Conservation (phyloP, 202 grass and related monocot species). For the Bolboschoenoplectus hybrid region DNA sequence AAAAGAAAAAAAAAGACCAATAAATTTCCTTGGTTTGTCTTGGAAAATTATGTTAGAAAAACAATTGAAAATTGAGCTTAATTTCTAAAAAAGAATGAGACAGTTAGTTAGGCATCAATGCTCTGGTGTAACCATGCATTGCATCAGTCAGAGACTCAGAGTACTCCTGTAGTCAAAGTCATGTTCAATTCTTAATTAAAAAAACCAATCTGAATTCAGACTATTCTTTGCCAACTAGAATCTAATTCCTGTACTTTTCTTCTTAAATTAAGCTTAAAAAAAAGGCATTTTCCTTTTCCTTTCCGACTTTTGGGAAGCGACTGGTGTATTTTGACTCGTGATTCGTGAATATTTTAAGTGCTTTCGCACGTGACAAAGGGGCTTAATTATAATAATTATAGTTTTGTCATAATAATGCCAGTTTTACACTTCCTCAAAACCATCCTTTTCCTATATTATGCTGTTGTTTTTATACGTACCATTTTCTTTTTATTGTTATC, state of each 20-base stretch:
- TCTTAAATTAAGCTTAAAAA: slow-evolving; percentile 1
- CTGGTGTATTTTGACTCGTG: not conserved
- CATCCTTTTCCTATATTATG: too few relatives aligned
- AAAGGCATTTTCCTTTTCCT: not conserved
- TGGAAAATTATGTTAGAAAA: not conserved
- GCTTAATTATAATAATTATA: not conserved
- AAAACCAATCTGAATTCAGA: not conserved
- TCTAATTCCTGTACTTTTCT: not conserved
- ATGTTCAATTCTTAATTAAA: not conserved
- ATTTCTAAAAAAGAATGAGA: not conserved
- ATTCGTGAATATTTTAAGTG: not conserved
- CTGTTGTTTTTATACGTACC: too few relatives aligned
- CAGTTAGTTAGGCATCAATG: not conserved
- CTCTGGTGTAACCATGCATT: not conserved
- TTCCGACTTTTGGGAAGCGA: not conserved
- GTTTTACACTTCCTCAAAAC: not conserved
- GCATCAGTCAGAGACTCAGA: not conserved
- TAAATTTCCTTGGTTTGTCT: not conserved
- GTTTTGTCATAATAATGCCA: not conserved
- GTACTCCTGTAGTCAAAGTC: not conserved
- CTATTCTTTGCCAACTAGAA: not conserved
- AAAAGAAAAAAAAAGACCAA: not conserved
- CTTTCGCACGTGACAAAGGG: not conserved
- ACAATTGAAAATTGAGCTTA: not conserved
- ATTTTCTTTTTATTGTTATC: too few relatives aligned